phyloP scores from a whole-genome alignment of 306 rosid genomes.

The Castanopsis chinensis region DNA sequence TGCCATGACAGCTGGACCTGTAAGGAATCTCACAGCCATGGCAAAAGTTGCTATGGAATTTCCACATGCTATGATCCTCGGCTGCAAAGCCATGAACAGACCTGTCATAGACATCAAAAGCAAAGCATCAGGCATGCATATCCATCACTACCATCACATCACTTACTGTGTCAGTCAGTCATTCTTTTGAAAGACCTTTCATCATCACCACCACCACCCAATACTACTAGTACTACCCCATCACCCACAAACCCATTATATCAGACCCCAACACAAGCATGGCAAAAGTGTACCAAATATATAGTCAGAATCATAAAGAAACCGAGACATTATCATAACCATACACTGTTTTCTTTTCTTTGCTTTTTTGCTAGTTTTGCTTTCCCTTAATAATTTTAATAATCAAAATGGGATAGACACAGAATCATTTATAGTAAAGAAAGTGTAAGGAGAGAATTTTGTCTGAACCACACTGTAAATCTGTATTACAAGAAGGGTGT shows the following conservation, averaged over 20 bases:
- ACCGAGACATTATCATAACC: constrained; percentile 41
- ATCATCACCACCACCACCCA: constrained; percentile 47
- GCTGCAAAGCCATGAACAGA: constrained; percentile 98
- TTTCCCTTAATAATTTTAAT: constrained; percentile 22
- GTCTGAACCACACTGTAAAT: background rate
- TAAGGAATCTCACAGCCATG: constrained; percentile 96
- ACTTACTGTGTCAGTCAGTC: constrained; percentile 32
- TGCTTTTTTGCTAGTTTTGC: constrained; percentile 24
- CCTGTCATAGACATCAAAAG: constrained; percentile 49
- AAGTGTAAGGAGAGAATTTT: constrained; percentile 3
- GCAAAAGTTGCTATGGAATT: constrained; percentile 85
- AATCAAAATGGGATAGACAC: constrained; percentile 13
- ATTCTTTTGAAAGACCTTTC: constrained; percentile 49
- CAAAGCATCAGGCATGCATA: constrained; percentile 19
- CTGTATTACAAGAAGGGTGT: background rate
- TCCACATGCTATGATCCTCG: constrained; percentile 98
- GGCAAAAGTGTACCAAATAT: constrained; percentile 28
- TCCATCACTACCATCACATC: constrained; percentile 27
- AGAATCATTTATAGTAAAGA: constrained; percentile 21
- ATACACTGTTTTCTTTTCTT: constrained; percentile 25
- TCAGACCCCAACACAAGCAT: constrained; percentile 25
- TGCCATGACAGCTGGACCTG: constrained; percentile 99
- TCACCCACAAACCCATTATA: constrained; percentile 16
- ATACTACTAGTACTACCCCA: background rate
- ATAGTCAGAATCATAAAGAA: constrained; percentile 28